phyloP scores from a whole-genome alignment of 2,329 filamentous ascomycete genomes.

The Phaeosphaeria sp. region DNA sequence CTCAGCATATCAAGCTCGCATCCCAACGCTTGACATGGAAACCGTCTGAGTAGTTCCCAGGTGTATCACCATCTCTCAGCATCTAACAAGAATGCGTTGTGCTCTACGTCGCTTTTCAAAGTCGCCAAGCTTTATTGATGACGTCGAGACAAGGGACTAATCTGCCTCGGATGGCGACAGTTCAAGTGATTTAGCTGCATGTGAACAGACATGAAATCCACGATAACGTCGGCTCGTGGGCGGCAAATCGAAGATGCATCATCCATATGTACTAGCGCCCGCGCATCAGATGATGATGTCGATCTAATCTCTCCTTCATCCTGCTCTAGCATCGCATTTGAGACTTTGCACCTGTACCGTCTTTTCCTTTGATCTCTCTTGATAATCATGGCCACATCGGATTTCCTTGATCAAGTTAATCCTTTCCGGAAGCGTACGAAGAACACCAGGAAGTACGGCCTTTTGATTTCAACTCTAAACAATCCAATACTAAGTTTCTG shows the following conservation, averaged over 20 bases:
- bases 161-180: not conserved
- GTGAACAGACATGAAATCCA: not conserved
- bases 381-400: not conserved
- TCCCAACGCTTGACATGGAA: no score
- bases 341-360: not conserved
- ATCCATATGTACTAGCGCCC: slow-evolving; percentile 27
- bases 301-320: slow-evolving; percentile 5
- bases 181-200: not conserved
- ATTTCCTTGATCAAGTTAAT: slow-evolving; percentile 46
- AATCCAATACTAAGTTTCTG: slow-evolving; percentile 12
- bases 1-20: no score
- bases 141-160: slow-evolving; percentile 4
- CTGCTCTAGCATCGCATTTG: not conserved
- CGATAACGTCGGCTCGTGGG: slow-evolving; percentile 10
- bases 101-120: no score
- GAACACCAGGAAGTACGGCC: slow-evolving; percentile 52
- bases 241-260: slow-evolving; percentile 21
- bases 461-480: no score
- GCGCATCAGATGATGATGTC: slow-evolving; percentile 40
- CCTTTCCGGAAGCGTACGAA: slow-evolving; percentile 51
- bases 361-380: not conserved
- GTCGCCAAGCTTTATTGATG: slow-evolving; percentile 2
- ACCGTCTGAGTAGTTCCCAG: no score
- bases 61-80: no score
- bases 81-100: no score